Evolutionary conservation across 2,329 filamentous ascomycete genomes (phyloP).

Genomic region (Trichoderma hamatum): DNA sequence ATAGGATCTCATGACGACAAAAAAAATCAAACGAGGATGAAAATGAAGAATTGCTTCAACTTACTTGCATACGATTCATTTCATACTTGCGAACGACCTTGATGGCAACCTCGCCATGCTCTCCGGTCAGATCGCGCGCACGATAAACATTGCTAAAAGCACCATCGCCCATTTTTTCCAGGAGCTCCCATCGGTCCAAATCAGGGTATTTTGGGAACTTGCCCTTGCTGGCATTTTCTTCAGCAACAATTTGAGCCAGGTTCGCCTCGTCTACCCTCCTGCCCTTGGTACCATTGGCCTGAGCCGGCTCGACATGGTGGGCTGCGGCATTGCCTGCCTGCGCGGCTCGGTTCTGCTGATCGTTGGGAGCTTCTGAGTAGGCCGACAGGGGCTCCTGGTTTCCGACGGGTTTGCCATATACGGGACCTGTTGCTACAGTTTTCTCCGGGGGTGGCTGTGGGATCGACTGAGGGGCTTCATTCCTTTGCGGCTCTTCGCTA

Average conservation of each 20-base stretch:
- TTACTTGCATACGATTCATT: constrained; percentile 98
- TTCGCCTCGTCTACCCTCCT: constrained; percentile 63
- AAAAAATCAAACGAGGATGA: constrained; percentile 29
- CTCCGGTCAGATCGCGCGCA: constrained; percentile 73
- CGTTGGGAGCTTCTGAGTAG: constrained; percentile 63
- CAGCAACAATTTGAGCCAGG: constrained; percentile 82
- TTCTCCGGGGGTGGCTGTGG: constrained; percentile 58
- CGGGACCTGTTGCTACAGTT: constrained; percentile 56
- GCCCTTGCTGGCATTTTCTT: constrained; percentile 83
- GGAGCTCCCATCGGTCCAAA: constrained; percentile 69
- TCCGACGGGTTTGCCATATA: constrained; percentile 39
- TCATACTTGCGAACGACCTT: constrained; percentile 99
- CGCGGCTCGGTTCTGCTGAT: constrained; percentile 67
- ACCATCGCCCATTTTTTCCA: constrained; percentile 98
- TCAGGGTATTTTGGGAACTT: constrained; percentile 71
- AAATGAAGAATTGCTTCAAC: constrained; percentile 47
- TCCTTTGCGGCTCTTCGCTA: constrained; percentile 57
- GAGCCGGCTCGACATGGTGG: constrained; percentile 63
- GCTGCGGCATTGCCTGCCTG: constrained; percentile 69
- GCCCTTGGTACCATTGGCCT: constrained; percentile 36
- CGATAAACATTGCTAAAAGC: constrained; percentile 99
- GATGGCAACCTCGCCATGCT: constrained; percentile 84
- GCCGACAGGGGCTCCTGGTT: constrained; percentile 57
- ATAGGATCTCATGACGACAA: constrained; percentile 30
- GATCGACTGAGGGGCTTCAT: constrained; percentile 52